A percentile compares a stretch with the other conserved stretches of the same genome.
phyloP scores from a whole-genome alignment of 2,329 filamentous ascomycete genomes.

The Aureobasidium leucospermi region DNA sequence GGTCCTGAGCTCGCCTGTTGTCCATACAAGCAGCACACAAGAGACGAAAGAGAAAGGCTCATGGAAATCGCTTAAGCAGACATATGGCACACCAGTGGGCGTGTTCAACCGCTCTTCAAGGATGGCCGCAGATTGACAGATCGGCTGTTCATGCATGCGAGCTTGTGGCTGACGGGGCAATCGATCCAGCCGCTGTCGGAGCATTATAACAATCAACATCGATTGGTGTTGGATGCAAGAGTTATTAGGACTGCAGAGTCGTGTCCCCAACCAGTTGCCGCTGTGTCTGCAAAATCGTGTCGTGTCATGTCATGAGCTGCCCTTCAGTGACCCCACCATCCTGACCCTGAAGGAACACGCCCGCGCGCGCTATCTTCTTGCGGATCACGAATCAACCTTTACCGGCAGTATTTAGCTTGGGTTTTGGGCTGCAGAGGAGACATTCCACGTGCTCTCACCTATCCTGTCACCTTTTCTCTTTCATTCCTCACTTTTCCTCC shows the following conservation, averaged over 20 bases:
- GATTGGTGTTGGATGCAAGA: neutral
- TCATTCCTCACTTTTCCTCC: constrained; percentile 5
- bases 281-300: neutral
- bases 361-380: constrained; percentile 4
- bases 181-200: neutral
- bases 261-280: neutral
- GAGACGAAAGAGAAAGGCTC: too few relatives aligned
- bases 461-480: neutral
- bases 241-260: neutral
- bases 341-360: neutral
- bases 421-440: constrained; percentile 6
- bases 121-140: constrained; percentile 2
- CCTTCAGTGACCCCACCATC: constrained; percentile 6
- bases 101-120: neutral
- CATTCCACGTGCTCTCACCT: constrained; percentile 10
- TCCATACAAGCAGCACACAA: neutral
- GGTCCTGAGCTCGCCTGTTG: neutral
- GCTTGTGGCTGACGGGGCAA: neutral
- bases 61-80: neutral
- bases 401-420: constrained; percentile 8
- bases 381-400: constrained; percentile 10
- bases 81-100: neutral
- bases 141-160: neutral
- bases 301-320: constrained; percentile 3
- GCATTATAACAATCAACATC: neutral